Base-by-base conservation (phyloP, 169 alveolate species). In the Besnoitia besnoiti region DNA sequence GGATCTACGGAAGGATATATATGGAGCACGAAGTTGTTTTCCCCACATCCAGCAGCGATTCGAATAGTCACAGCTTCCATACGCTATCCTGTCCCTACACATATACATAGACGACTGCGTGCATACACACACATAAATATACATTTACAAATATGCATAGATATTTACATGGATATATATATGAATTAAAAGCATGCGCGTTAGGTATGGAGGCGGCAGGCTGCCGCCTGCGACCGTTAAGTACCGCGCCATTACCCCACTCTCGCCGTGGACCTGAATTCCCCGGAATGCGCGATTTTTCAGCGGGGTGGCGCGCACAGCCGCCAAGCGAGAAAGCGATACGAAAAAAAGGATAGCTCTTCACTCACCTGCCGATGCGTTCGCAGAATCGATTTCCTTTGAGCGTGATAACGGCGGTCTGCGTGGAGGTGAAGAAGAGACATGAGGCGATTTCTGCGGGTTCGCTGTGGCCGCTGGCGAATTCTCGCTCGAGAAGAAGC, bases 321-420 rank as follows among this genome's bases (percentile, higher is more conserved):
- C n/a, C n/a, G n/a, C n/a, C n/a, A n/a, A n/a, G n/a, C n/a, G n/a
- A n/a, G n/a, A n/a, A n/a, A n/a, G n/a, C n/a, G n/a, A n/a, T n/a
- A n/a, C n/a, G 67, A 1, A 55, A 55, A 55, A 7, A 16, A 7
- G 27, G 30, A 55, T 1, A 55, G 3, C 67, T 10, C 30, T 55
- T 16, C 67, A 55, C 67, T 21, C 67, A 55, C 67, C 67, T 55
- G 67, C 80, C 47, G 7, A 67, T 35, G 80, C 80, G 80, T n/a
- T 67, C 80, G 44, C 80, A 67, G 80, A 33, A 67, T 2, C 80
- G 80, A n/a, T 67, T 67, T 21, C 44, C 80, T 67, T n/a, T 67
- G 46, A 67, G 80, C 19, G 80, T 67, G 30, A 67, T 42, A n/a
- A 67, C 80, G 21, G 80, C 80, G 44, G 42, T 67, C 12, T 67